Percentiles rank a stretch among this genome's conserved stretches.
Evolutionary conservation across 2,329 filamentous ascomycete genomes (phyloP).

Genomic region (Colletotrichum phormii): DNA sequence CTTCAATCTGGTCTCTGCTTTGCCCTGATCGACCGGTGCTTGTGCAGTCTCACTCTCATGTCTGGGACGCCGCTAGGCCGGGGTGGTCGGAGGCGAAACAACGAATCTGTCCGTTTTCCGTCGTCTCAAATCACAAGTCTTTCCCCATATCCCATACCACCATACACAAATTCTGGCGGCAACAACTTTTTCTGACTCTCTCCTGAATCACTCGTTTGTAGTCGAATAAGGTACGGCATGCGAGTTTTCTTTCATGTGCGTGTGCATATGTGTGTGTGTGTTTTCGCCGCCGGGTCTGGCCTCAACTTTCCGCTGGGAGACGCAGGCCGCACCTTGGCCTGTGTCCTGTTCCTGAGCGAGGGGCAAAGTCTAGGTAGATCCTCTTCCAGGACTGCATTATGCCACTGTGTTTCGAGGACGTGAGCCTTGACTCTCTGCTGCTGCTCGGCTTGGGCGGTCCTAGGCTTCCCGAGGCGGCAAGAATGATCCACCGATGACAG

Average conservation of each 20-base stretch:
- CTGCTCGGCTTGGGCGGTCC: conserved; percentile 8
- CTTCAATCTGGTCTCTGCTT: neutral
- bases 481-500: neutral
- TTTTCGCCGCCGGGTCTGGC: conserved; percentile 8
- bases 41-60: neutral
- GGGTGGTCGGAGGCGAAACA: neutral
- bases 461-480: conserved; percentile 20
- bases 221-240: neutral
- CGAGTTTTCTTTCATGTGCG: neutral
- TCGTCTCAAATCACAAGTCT: conserved; percentile 5
- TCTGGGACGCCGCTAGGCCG: neutral
- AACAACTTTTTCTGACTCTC: neutral
- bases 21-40: neutral
- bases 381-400: conserved; percentile 15
- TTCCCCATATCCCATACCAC: neutral
- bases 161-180: neutral
- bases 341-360: conserved; percentile 1
- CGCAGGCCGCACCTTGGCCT: neutral
- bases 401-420: conserved; percentile 19
- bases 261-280: neutral
- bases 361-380: conserved; percentile 7
- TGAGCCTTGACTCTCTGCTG: conserved; percentile 17
- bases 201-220: neutral
- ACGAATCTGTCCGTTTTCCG: neutral
- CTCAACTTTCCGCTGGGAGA: conserved; percentile 4